Base-by-base conservation (phyloP, 2,329 filamentous ascomycete species). In the Penicillium sp. region DNA sequence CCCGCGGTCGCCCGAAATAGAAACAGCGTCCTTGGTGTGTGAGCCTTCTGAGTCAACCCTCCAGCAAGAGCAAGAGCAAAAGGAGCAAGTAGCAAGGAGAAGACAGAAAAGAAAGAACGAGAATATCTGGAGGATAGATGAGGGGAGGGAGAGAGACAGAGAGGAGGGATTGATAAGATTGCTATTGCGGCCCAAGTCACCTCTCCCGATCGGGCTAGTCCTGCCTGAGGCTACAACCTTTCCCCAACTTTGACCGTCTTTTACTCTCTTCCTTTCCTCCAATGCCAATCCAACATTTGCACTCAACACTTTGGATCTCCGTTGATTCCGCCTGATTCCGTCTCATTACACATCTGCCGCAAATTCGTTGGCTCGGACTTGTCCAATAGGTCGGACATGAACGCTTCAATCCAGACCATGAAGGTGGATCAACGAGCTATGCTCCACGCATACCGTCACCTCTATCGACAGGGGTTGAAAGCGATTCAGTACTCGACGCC, bases 401-500 rank as follows among this genome's bases (percentile, higher is more conserved):
- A 33, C 39, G 33, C 59, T 39, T 62, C 36, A 55, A 43, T 44
- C 23, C 43, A 53, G 34, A 36, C 54, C 15, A 55, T 53, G 38
- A 51, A 44, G 38, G 56, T 57, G 49, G 62, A 70, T 52, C 61
- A 61, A 51, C 62, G 66, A 60, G 65, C 68, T 11, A 63, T 85
- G 46, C 54, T 81, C 55, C 75, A 77, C 63, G 81, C 82, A 50
- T 87, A 87, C 68, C 81, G 85, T 58, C 77, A 81, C 53, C 74
- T 87, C 41, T 83, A 82, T 62, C 79, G 81, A 27, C 76, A 79
- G 31, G 75, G 78, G 9, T 73, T 87, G 21, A 78, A 79, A 51
- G 82, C 82, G 4, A 74, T 86, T 52, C 80, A 82, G 55, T 85
- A 83, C 70, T 80, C 84, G 1, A 79, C 77, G 47, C 85, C 85